A percentile compares a stretch with the other conserved stretches of the same genome.
phyloP scores from a whole-genome alignment of 257 asterid species.

The Capsicum chinense region DNA sequence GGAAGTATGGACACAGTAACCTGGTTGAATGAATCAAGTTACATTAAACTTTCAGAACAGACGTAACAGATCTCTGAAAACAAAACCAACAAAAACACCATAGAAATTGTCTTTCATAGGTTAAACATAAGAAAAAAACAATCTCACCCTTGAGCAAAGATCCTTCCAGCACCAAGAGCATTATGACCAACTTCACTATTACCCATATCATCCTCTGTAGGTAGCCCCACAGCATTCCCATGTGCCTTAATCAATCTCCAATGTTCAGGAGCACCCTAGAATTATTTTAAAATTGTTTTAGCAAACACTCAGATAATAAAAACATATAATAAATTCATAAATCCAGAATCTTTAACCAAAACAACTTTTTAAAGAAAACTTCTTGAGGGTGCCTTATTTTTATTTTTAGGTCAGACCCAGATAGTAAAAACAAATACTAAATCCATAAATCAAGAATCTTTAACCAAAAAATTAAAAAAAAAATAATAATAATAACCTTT shows the following conservation, averaged over 20 bases:
- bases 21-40: neutral
- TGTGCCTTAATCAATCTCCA: slow-evolving; percentile 98
- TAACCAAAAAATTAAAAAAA: neutral
- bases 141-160: slow-evolving; percentile 92
- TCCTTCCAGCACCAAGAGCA: slow-evolving; percentile 99
- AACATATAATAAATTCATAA: slow-evolving; percentile 15
- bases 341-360: neutral
- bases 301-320: neutral
- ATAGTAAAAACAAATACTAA: neutral
- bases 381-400: no score
- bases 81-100: neutral
- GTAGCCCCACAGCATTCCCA: slow-evolving; percentile 93
- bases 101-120: neutral
- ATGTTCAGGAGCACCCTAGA: slow-evolving; percentile 87
- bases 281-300: neutral
- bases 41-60: neutral
- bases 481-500: slow-evolving; percentile 29
- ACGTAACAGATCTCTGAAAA: neutral
- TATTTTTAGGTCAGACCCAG: neutral
- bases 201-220: slow-evolving; percentile 99
- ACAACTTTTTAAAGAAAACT: no score
- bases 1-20: neutral
- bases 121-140: no score
- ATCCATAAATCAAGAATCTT: neutral
- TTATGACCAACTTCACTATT: slow-evolving; percentile 99